These are phyloP conservation scores for Mycena pura DNA, from an alignment of 768 basidiomycete species.

Conservation along the genomic window DNA sequence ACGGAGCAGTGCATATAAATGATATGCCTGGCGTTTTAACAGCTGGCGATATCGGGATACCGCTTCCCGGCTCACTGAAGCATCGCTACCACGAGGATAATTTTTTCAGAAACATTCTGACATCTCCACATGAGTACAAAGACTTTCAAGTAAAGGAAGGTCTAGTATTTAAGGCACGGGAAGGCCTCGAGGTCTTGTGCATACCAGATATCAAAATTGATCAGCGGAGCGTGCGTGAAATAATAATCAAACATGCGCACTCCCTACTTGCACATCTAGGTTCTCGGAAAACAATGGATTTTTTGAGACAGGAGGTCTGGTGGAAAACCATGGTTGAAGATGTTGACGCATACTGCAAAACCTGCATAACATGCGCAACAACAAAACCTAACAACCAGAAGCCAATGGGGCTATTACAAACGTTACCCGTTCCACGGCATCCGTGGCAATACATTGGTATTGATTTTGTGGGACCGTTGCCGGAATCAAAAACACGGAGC, in stretches of 20 bases:
- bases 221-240: slow-evolving; percentile 24
- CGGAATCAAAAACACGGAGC: slow-evolving; percentile 23
- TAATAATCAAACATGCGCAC: slow-evolving; percentile 42
- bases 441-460: slow-evolving; percentile 35
- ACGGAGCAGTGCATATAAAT: no score
- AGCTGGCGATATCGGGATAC: slow-evolving; percentile 1
- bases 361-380: slow-evolving; percentile 24
- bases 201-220: slow-evolving; percentile 31
- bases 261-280: slow-evolving; percentile 45
- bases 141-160: slow-evolving; percentile 36
- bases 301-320: slow-evolving; percentile 14
- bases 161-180: slow-evolving; percentile 24
- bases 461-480: slow-evolving; percentile 34
- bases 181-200: slow-evolving; percentile 17
- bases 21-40: not conserved
- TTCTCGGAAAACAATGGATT: slow-evolving; percentile 33
- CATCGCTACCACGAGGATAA: slow-evolving; percentile 5
- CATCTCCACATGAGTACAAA: slow-evolving; percentile 28
- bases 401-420: slow-evolving; percentile 24
- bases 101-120: slow-evolving; percentile 37
- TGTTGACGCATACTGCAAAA: slow-evolving; percentile 2
- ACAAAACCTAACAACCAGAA: slow-evolving; percentile 23
- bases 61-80: not conserved
- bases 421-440: slow-evolving; percentile 19
- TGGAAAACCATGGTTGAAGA: slow-evolving; percentile 16